Conservation (phyloP, 352 stramenopile genomes). For the Phytophthora brassicae region DNA sequence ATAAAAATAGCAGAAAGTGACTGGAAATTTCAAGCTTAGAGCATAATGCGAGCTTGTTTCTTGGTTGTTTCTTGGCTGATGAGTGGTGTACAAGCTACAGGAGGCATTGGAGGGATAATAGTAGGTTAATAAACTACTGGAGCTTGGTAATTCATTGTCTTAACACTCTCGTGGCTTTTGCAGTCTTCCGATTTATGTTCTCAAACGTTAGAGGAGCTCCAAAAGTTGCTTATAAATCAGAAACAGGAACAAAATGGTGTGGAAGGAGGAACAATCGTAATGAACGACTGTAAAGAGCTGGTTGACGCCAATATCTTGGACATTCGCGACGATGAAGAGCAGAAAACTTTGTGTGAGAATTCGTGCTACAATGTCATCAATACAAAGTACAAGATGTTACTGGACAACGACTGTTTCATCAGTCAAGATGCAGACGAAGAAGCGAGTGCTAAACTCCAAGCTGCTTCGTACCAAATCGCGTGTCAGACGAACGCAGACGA, state of each 20-base stretch:
- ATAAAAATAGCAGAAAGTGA: constrained; percentile 22
- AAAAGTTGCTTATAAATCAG: constrained; percentile 51
- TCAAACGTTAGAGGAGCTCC: constrained; percentile 48
- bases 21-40: constrained; percentile 3
- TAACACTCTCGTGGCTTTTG: background rate
- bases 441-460: constrained; percentile 56
- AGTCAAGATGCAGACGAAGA: constrained; percentile 55
- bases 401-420: constrained; percentile 69
- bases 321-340: constrained; percentile 51
- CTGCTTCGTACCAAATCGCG: constrained; percentile 67
- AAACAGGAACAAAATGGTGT: constrained; percentile 65
- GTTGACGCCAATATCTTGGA: constrained; percentile 58
- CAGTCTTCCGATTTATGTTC: constrained; percentile 39
- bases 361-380: constrained; percentile 56
- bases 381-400: constrained; percentile 62
- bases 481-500: constrained; percentile 54
- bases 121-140: background rate
- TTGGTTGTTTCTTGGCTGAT: background rate
- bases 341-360: constrained; percentile 64
- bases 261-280: constrained; percentile 47
- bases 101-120: constrained; percentile 11
- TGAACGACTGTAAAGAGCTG: constrained; percentile 66
- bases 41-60: constrained; percentile 12
- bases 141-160: background rate
- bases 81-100: background rate